Evolutionary conservation across 768 basidiomycete genomes (phyloP).

Genomic region (Rhodosporidiobolus odoratus): DNA sequence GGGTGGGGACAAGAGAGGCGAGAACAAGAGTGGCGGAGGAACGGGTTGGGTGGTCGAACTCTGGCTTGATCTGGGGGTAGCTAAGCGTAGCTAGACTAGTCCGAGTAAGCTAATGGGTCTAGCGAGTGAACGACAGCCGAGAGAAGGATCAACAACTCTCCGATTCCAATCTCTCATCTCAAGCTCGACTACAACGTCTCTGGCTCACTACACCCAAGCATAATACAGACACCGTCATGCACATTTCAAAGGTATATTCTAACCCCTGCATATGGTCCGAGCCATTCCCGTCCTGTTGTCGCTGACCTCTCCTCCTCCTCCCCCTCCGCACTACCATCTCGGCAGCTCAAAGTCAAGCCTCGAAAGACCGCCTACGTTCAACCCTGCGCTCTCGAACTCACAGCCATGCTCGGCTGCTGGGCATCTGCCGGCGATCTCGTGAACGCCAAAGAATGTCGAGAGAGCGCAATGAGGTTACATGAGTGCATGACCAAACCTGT

Average conservation of each 20-base stretch:
- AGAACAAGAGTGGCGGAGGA: background rate
- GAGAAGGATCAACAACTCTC: background rate
- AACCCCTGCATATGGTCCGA: background rate
- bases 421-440: constrained; percentile 64
- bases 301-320: background rate
- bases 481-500: constrained; percentile 83
- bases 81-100: background rate
- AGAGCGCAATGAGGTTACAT: constrained; percentile 59
- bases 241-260: constrained; percentile 30
- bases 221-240: constrained; percentile 9
- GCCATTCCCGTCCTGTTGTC: background rate
- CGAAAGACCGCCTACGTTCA: constrained; percentile 28
- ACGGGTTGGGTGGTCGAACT: background rate
- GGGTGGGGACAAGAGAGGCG: background rate
- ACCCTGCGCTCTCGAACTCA: constrained; percentile 64
- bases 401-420: constrained; percentile 80
- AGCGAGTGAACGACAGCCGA: background rate
- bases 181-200: background rate
- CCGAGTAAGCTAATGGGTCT: background rate
- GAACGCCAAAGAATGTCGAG: constrained; percentile 56
- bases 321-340: background rate
- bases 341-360: constrained; percentile 38
- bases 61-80: background rate
- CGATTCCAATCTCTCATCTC: too few species aligned
- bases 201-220: too few species aligned